Conservation (phyloP, 169 alveolate genomes). For the Besnoitia besnoiti region DNA sequence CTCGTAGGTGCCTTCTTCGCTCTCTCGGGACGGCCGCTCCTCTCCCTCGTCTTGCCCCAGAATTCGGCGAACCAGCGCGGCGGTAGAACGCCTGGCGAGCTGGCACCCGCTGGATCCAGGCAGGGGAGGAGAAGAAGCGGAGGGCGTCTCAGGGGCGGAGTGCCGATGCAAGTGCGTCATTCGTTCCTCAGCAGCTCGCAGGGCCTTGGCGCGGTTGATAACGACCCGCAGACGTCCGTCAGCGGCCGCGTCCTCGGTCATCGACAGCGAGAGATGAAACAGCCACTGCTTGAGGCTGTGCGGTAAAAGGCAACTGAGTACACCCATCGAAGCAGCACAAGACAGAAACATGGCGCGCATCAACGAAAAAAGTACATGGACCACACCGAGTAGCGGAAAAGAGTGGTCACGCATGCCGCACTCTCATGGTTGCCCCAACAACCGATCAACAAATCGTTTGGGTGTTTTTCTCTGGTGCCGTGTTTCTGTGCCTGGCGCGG, state of each 20-base stretch:
- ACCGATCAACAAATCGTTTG: no score
- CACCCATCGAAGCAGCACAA: no score
- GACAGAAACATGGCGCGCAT: no score
- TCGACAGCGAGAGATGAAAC: conserved; percentile 64
- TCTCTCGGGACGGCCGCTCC: neutral
- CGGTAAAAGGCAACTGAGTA: conserved; percentile 50
- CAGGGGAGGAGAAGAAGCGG: neutral
- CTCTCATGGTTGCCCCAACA: no score
- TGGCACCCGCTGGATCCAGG: neutral
- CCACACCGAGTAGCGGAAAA: no score
- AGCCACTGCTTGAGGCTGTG: conserved; percentile 69
- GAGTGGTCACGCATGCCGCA: no score
- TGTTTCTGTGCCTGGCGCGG: no score
- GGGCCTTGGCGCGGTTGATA: conserved; percentile 71
- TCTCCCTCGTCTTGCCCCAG: neutral
- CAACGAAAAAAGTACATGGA: no score
- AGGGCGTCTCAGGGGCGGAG: neutral
- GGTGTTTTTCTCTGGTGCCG: no score
- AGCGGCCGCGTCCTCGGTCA: conserved; percentile 72
- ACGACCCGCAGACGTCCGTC: conserved; percentile 73
- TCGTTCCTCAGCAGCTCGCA: conserved; percentile 72
- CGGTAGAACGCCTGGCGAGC: neutral
- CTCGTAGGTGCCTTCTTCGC: neutral
- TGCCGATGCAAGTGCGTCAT: conserved; percentile 68
- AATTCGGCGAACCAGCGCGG: neutral